Conservation (phyloP, 371 early-diverging fungal species). For the Lichtheimia ornata region DNA sequence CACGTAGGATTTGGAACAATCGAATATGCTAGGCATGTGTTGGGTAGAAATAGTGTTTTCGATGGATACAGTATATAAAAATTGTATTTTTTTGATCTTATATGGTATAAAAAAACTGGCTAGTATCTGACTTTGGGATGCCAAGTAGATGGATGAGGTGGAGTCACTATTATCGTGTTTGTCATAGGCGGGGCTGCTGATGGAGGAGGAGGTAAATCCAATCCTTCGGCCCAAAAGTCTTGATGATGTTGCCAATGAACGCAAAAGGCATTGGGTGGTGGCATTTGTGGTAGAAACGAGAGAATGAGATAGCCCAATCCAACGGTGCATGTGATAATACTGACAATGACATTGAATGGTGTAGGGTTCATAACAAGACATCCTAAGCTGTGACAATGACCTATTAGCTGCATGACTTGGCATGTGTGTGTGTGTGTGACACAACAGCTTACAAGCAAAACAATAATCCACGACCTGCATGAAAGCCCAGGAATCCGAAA, state of each 20-base stretch:
- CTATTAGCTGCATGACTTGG: not conserved
- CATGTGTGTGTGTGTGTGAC: not conserved
- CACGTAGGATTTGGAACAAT: no score
- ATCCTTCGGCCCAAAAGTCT: conserved; percentile 36
- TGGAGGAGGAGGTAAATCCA: conserved; percentile 7
- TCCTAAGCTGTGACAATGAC: conserved; percentile 27
- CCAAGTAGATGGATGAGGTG: conserved; percentile 7
- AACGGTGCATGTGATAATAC: conserved; percentile 34
- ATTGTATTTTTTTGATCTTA: no score
- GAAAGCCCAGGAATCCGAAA: conserved; percentile 37
- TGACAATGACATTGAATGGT: conserved; percentile 37
- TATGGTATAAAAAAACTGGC: no score
- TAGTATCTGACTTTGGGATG: not conserved
- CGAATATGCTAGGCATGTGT: no score
- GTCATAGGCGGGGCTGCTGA: no score
- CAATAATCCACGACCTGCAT: conserved; percentile 36
- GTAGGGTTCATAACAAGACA: conserved; percentile 36
- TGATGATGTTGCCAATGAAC: conserved; percentile 38
- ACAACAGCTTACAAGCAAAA: conserved; percentile 32
- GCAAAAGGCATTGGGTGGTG: conserved; percentile 33
- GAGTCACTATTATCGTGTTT: not conserved
- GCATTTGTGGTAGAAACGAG: conserved; percentile 27
- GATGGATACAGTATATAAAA: not conserved
- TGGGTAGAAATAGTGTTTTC: not conserved
- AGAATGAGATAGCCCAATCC: conserved; percentile 37